Base-by-base conservation (phyloP, 192 early-diverging fungal genomes). In the Diversispora eburnea region DNA sequence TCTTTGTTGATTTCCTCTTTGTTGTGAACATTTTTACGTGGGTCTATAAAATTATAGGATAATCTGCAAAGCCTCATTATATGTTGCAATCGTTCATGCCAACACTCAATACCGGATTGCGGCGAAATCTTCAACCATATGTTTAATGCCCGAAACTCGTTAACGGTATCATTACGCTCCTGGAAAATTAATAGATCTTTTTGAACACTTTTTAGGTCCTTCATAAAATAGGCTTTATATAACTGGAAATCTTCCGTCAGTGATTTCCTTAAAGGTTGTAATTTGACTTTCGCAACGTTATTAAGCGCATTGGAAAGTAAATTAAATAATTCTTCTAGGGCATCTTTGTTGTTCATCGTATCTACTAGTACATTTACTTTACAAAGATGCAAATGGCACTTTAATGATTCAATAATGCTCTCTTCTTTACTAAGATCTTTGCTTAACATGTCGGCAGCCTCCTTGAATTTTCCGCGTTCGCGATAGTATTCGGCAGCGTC, bases 151-250 rank as follows among this genome's bases (percentile, higher is more conserved):
- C 20, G 17, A 54, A 69, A 55, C 6, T 69, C 67, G 7, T 0
- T 39, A 3, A 20, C 33, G 25, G 3, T 3, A 0, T 68, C 22
- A 5, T 68, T 20, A 25, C 7, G 22, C 19, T 7, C 8, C 3
- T n/a, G 47, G 17, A 68, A 68, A 15, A n/a, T 25, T 68, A 52
- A n/a, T 52, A 68, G 47, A 2, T 12, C 33, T 12, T 55, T 17
- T 12, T 54, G 12, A 57, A 58, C 17, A n/a, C 9, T 45, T 45
- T 56, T 9, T 3, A 70, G 55, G 20, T 70, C 69, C 42, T 13
- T 19, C n/a, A 43, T 8, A 43, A 70, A 70, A 56, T 70, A 70
- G 39, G 54, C 33, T 45, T 10, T 15, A 45, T 70, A 70, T 70
- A 70, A 57, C 10, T 41, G 10, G n/a, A 22, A n/a, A 10, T 70